Conservation (phyloP, 805 yeast species). For the Yamadazyma kitorensis region DNA sequence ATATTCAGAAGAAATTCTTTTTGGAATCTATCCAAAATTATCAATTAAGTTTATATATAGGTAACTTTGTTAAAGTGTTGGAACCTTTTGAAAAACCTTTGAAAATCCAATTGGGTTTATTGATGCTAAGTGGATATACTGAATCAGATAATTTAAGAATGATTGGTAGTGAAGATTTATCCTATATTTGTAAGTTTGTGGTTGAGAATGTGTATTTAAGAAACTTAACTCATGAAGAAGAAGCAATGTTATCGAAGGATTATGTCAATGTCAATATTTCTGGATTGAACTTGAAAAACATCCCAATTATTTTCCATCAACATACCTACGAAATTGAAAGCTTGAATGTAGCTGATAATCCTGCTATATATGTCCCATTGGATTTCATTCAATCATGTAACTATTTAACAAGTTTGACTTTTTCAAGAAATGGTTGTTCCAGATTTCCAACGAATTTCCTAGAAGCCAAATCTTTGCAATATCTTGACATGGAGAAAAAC, state of each 20-base stretch:
- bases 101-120: conserved; percentile 67
- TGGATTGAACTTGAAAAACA: conserved; percentile 72
- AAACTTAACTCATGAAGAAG: conserved; percentile 65
- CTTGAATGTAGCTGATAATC: conserved; percentile 81
- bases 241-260: conserved; percentile 60
- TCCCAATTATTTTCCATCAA: conserved; percentile 79
- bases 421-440: conserved; percentile 69
- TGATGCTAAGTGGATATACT: conserved; percentile 74
- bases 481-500: conserved; percentile 75
- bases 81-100: conserved; percentile 75
- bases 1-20: conserved; percentile 75
- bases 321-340: conserved; percentile 78
- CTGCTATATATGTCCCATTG: conserved; percentile 76
- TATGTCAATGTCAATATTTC: conserved; percentile 71
- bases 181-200: conserved; percentile 77
- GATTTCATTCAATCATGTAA: conserved; percentile 84
- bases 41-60: conserved; percentile 72
- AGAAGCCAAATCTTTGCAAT: conserved; percentile 62
- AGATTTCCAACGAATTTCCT: conserved; percentile 72
- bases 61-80: conserved; percentile 70
- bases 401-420: conserved; percentile 63
- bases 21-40: conserved; percentile 67
- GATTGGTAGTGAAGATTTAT: conserved; percentile 80
- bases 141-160: conserved; percentile 74
- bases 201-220: conserved; percentile 62